Evolutionary conservation across 257 asterid genomes (phyloP).

Genomic region (Craterostigma plantagineum): DNA sequence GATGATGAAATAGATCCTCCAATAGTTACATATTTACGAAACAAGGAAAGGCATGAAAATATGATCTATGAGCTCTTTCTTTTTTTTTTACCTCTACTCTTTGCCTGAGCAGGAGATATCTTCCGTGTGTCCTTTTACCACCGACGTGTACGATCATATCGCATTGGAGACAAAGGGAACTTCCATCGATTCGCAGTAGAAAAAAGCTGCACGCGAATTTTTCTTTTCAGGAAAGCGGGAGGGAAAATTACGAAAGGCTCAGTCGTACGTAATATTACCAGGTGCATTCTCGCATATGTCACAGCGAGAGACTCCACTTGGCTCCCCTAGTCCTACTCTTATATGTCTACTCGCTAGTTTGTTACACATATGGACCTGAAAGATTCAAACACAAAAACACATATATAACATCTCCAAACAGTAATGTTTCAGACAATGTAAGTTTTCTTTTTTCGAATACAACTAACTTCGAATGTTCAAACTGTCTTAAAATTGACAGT

Average conservation of each 20-base stretch:
- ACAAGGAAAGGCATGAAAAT: too few species aligned
- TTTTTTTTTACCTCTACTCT: slow-evolving; percentile 49
- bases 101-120: slow-evolving; percentile 86
- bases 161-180: slow-evolving; percentile 87
- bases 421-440: neutral
- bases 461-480: neutral
- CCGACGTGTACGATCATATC: slow-evolving; percentile 92
- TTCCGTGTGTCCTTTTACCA: slow-evolving; percentile 87
- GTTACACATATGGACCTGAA: slow-evolving; percentile 89
- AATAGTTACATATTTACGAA: too few species aligned
- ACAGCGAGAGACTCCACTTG: slow-evolving; percentile 61
- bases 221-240: too few species aligned
- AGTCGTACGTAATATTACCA: slow-evolving; percentile 19
- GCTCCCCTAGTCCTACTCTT: slow-evolving; percentile 85
- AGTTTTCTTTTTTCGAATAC: neutral
- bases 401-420: too few species aligned
- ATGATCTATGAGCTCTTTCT: too few species aligned
- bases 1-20: too few species aligned
- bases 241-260: too few species aligned
- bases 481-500: too few species aligned
- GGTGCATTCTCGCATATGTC: slow-evolving; percentile 92
- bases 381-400: too few species aligned
- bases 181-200: slow-evolving; percentile 94
- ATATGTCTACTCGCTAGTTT: slow-evolving; percentile 90
- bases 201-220: slow-evolving; percentile 42